phyloP scores from a whole-genome alignment of 192 early-diverging fungal species.

The Podila epigama region DNA sequence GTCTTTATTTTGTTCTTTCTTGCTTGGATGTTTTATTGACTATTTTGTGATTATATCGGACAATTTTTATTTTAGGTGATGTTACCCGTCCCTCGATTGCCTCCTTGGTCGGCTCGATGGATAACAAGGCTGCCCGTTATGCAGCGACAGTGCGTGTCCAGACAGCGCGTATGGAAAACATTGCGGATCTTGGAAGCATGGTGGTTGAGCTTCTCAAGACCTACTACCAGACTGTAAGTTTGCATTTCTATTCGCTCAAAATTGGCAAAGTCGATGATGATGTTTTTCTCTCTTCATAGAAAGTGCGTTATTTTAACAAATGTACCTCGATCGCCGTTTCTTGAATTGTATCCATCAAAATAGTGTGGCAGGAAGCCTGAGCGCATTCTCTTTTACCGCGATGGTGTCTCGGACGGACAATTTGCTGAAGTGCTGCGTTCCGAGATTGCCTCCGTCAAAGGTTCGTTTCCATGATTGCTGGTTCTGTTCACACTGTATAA shows the following conservation, averaged over 20 bases:
- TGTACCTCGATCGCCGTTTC: background rate
- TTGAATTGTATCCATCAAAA: constrained; percentile 6
- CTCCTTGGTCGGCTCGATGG: constrained; percentile 76
- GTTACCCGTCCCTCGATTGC: constrained; percentile 75
- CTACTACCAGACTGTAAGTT: constrained; percentile 60
- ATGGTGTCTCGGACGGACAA: constrained; percentile 91
- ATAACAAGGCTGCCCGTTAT: constrained; percentile 68
- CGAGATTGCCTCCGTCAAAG: constrained; percentile 75
- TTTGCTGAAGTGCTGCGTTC: constrained; percentile 74
- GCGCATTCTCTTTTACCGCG: constrained; percentile 88
- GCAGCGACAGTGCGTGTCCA: constrained; percentile 71
- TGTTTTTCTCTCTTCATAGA: no score
- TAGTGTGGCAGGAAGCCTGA: constrained; percentile 76
- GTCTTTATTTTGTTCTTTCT: constrained; percentile 9
- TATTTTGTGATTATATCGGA: background rate
- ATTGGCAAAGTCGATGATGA: constrained; percentile 47
- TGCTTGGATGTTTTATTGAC: constrained; percentile 24
- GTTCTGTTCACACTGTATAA: background rate
- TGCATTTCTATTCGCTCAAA: constrained; percentile 1
- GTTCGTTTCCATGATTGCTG: background rate
- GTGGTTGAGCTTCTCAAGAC: constrained; percentile 70
- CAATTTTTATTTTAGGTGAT: constrained; percentile 24
- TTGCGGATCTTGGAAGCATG: constrained; percentile 70
- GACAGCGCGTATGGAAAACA: constrained; percentile 74
- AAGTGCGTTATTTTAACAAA: no score